Conservation (phyloP, 257 asterid genomes). For the Haberlea rhodopensis region DNA sequence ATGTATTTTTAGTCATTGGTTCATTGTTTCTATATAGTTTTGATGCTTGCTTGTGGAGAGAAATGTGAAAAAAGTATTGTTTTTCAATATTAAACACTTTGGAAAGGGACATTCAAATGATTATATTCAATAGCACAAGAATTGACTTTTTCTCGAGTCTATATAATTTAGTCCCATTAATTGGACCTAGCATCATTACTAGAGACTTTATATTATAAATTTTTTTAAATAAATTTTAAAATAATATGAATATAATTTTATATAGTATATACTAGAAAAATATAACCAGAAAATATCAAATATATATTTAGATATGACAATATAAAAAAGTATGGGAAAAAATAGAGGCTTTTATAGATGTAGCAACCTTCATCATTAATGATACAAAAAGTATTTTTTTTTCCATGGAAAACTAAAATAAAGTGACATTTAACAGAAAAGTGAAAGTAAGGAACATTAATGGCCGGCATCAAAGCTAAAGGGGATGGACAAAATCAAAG, state of each 20-base stretch:
- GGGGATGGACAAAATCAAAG: too few species aligned
- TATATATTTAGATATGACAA: too few species aligned
- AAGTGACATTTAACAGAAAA: too few species aligned
- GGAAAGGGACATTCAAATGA: constrained; percentile 41
- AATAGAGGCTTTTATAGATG: constrained; percentile 7
- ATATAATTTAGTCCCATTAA: constrained; percentile 23
- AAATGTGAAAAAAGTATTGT: constrained; percentile 24
- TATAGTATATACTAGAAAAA: too few species aligned
- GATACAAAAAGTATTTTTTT: neutral
- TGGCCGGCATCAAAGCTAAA: too few species aligned
- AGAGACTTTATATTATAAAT: too few species aligned
- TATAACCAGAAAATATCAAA: too few species aligned
- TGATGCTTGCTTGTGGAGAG: constrained; percentile 52
- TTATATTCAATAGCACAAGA: constrained; percentile 31
- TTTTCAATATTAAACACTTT: constrained; percentile 19
- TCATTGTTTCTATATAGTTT: constrained; percentile 25
- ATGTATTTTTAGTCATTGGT: constrained; percentile 7
- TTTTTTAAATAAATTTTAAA: too few species aligned
- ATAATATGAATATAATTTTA: too few species aligned
- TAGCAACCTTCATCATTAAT: constrained; percentile 14
- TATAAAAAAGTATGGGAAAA: neutral
- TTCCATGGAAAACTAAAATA: neutral
- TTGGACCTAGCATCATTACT: constrained; percentile 37
- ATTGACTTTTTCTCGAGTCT: constrained; percentile 42
- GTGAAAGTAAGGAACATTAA: too few species aligned